Conservation (phyloP, 2,329 filamentous ascomycete species). For the Peltaster fructicola region DNA sequence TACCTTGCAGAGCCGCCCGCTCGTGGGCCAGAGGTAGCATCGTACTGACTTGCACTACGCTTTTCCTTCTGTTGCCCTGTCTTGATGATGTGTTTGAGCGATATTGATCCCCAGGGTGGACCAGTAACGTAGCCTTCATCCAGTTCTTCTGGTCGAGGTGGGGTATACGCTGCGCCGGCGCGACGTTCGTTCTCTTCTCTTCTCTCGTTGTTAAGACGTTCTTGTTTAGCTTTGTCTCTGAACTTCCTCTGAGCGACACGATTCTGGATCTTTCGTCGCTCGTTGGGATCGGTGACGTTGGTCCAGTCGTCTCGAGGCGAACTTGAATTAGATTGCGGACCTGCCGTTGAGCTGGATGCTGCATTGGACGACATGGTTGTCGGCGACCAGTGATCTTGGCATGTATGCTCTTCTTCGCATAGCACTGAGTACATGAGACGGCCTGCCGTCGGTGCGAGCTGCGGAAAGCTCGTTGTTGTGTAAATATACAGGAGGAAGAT, state of each 20-base stretch:
- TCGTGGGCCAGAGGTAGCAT: slow-evolving; percentile 19
- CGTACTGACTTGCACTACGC: slow-evolving; percentile 22
- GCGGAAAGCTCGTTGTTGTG: no score
- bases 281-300: slow-evolving; percentile 49
- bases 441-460: no score
- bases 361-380: no score
- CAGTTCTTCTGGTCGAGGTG: slow-evolving; percentile 41
- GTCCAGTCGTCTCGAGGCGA: slow-evolving; percentile 45
- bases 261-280: slow-evolving; percentile 59
- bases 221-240: no score
- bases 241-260: slow-evolving; percentile 61
- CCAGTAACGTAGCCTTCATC: slow-evolving; percentile 39
- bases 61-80: slow-evolving; percentile 28
- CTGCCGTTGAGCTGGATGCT: slow-evolving; percentile 6
- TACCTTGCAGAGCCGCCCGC: slow-evolving; percentile 22
- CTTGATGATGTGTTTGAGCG: slow-evolving; percentile 35
- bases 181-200: slow-evolving; percentile 44
- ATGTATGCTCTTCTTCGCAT: no score
- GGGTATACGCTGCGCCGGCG: slow-evolving; percentile 47
- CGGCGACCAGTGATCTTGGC: no score
- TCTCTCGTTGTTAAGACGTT: no score
- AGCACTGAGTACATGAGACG: no score
- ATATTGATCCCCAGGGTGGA: slow-evolving; percentile 54
- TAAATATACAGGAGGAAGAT: no score
- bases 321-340: slow-evolving; percentile 1